Percentiles rank a stretch among this genome's conserved stretches.
These are phyloP conservation scores for Macrophomina phaseolina DNA, from an alignment of 2,329 filamentous ascomycete genomes.

Conservation along the genomic window DNA sequence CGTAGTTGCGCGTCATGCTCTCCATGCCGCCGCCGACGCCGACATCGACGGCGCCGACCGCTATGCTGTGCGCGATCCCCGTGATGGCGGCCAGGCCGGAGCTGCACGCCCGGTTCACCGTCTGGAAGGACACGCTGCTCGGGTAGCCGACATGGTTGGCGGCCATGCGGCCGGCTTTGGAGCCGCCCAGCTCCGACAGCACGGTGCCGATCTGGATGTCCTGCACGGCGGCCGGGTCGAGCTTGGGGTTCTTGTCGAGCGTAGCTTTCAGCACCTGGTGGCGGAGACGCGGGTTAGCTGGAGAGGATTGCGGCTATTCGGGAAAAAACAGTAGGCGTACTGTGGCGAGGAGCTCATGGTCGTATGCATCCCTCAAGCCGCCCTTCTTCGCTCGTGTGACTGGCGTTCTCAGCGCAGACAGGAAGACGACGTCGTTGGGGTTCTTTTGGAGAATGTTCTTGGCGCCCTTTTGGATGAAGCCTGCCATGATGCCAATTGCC, in stretches of 20 bases:
- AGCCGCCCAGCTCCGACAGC: conserved; percentile 86
- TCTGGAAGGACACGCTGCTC: conserved; percentile 76
- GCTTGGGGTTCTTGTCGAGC: conserved; percentile 72
- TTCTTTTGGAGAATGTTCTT: conserved; percentile 78
- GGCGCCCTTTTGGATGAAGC: conserved; percentile 65
- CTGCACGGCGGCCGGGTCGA: conserved; percentile 72
- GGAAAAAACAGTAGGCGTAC: conserved; percentile 43
- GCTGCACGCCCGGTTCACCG: conserved; percentile 85
- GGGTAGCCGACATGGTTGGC: conserved; percentile 82
- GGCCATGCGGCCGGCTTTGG: conserved; percentile 90
- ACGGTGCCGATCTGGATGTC: conserved; percentile 90
- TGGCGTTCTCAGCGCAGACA: conserved; percentile 88
- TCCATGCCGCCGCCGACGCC: conserved; percentile 92
- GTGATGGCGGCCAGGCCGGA: conserved; percentile 80
- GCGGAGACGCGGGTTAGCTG: conserved; percentile 10
- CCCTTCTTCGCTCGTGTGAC: conserved; percentile 85
- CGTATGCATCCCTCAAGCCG: conserved; percentile 83
- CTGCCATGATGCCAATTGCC: conserved; percentile 42
- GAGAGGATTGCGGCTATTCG: background rate
- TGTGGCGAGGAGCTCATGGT: conserved; percentile 81
- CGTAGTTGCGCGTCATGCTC: conserved; percentile 95
- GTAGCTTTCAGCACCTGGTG: conserved; percentile 67
- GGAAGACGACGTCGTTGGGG: conserved; percentile 82
- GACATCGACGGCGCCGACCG: conserved; percentile 71
- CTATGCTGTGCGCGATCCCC: conserved; percentile 74